phyloP scores from a whole-genome alignment of 495 filamentous ascomycete genomes.

The Annulohypoxylon maeteangense region DNA sequence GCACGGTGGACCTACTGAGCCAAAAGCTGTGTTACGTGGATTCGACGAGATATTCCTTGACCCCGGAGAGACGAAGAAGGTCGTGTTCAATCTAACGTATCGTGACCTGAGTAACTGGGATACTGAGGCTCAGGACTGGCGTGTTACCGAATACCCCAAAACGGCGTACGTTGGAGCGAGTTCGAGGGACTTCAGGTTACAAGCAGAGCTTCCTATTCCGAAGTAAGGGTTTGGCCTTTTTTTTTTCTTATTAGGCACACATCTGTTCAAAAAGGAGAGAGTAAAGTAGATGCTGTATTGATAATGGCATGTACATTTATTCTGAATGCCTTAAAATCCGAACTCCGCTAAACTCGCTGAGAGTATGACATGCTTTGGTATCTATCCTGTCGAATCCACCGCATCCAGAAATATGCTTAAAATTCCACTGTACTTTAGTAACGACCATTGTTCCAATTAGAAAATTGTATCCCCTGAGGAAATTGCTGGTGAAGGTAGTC shows the following conservation, averaged over 20 bases:
- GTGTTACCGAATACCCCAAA: conserved; percentile 53
- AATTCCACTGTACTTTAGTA: too few species aligned
- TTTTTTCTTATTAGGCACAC: too few species aligned
- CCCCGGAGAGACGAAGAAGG: conserved; percentile 65
- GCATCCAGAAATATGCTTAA: too few species aligned
- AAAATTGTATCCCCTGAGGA: background rate
- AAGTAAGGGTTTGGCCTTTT: background rate
- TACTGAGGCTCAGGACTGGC: conserved; percentile 80
- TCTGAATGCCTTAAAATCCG: background rate
- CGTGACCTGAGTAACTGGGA: conserved; percentile 87
- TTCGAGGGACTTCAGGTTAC: conserved; percentile 48
- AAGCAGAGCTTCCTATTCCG: conserved; percentile 19
- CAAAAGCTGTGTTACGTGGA: conserved; percentile 75
- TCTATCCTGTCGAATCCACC: background rate
- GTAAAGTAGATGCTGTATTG: background rate
- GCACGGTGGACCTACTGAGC: conserved; percentile 70
- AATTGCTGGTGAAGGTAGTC: background rate
- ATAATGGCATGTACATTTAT: background rate
- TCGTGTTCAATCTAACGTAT: conserved; percentile 76
- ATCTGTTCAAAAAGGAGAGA: background rate
- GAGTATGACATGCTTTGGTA: background rate
- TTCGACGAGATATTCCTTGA: conserved; percentile 80
- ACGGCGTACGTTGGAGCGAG: conserved; percentile 54
- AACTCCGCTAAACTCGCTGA: conserved; percentile 2
- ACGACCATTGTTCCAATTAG: background rate